Evolutionary conservation across 495 filamentous ascomycete genomes (phyloP).

Genomic region (Neurospora intermedia): DNA sequence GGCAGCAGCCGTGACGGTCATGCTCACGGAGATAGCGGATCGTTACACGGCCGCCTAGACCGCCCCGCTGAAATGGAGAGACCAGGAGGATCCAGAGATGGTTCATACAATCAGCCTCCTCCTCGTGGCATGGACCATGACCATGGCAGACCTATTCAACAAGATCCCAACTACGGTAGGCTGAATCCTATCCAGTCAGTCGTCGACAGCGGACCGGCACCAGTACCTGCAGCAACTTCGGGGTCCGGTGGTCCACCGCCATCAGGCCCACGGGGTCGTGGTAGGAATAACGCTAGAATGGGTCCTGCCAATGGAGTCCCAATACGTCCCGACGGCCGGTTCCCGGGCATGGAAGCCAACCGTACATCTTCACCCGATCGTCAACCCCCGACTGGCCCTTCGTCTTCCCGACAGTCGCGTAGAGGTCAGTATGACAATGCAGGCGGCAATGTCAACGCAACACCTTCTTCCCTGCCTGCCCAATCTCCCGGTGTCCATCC

Average conservation of each 20-base stretch:
- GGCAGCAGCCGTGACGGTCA: conserved; percentile 26
- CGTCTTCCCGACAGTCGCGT: conserved; percentile 28
- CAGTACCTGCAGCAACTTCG: not conserved
- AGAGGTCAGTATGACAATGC: conserved; percentile 28
- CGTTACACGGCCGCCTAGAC: conserved; percentile 16
- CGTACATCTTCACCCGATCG: conserved; percentile 35
- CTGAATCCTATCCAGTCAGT: conserved; percentile 44
- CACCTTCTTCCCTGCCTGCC: conserved; percentile 19
- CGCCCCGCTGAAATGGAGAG: conserved; percentile 23
- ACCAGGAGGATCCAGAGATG: conserved; percentile 24
- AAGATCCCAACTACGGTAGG: conserved; percentile 53
- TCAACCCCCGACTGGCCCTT: conserved; percentile 38
- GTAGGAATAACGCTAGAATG: conserved; percentile 27
- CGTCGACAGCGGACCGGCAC: conserved; percentile 21
- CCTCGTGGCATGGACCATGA: conserved; percentile 34
- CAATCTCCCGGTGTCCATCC: conserved; percentile 27
- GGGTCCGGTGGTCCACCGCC: conserved; percentile 42
- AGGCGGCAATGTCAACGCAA: conserved; percentile 11
- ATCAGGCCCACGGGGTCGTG: conserved; percentile 55
- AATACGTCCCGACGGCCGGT: conserved; percentile 26
- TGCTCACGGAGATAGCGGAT: conserved; percentile 19
- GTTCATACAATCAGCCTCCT: conserved; percentile 21
- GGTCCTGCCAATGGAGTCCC: conserved; percentile 22
- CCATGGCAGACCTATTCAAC: conserved; percentile 45
- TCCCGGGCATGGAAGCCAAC: conserved; percentile 22